phyloP scores from a whole-genome alignment of 2,329 filamentous ascomycete species.

The Rhexocercosporidium sp. region DNA sequence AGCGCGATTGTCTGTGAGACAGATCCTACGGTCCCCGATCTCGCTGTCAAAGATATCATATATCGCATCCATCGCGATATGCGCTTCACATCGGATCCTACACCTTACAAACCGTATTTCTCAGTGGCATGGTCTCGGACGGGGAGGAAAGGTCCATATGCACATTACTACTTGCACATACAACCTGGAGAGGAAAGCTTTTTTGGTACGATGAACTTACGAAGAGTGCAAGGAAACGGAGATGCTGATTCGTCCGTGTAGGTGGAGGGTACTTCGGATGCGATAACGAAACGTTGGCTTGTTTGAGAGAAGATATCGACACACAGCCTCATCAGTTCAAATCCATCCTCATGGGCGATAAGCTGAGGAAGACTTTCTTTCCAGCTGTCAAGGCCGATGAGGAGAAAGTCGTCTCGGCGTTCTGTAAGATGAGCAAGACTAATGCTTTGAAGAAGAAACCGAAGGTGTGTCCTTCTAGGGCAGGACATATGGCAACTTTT shows the following conservation, averaged over 20 bases:
- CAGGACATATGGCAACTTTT: too few relatives aligned
- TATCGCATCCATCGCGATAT: slow-evolving; percentile 90
- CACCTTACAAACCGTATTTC: slow-evolving; percentile 86
- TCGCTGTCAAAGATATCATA: slow-evolving; percentile 83
- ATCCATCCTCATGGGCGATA: slow-evolving; percentile 63
- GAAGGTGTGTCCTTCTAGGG: slow-evolving; percentile 55
- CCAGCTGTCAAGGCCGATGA: slow-evolving; percentile 58
- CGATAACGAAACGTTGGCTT: slow-evolving; percentile 67
- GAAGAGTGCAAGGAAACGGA: neutral
- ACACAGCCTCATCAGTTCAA: slow-evolving; percentile 73
- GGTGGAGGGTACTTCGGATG: slow-evolving; percentile 81
- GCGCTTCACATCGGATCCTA: slow-evolving; percentile 82
- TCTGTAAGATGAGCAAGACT: slow-evolving; percentile 71
- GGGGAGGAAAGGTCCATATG: slow-evolving; percentile 85
- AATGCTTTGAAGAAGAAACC: slow-evolving; percentile 85
- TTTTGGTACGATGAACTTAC: slow-evolving; percentile 55
- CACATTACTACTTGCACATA: slow-evolving; percentile 86
- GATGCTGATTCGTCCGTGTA: neutral
- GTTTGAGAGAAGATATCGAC: slow-evolving; percentile 77
- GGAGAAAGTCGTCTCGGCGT: slow-evolving; percentile 64
- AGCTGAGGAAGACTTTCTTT: slow-evolving; percentile 70
- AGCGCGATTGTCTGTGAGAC: slow-evolving; percentile 72
- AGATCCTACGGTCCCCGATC: slow-evolving; percentile 84
- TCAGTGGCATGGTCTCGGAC: slow-evolving; percentile 86
- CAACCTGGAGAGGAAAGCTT: slow-evolving; percentile 72